phyloP scores from a whole-genome alignment of 1,139 yeast genomes.

The Kodamaea alishanica region DNA sequence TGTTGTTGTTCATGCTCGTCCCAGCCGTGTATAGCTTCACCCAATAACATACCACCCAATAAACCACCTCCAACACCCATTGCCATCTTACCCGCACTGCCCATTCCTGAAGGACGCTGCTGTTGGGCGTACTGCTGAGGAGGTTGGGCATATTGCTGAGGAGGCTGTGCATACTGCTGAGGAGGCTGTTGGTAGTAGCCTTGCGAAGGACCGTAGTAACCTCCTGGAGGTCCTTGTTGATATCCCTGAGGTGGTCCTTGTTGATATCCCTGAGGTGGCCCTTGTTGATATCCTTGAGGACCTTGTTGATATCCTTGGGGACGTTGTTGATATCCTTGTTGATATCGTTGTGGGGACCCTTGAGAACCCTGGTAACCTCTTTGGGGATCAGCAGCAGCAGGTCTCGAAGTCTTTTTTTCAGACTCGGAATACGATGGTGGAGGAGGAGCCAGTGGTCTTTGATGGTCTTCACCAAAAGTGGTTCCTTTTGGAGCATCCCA shows the following conservation, averaged over 20 bases:
- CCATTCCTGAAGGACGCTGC: conserved; percentile 12
- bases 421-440: conserved; percentile 30
- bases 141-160: conserved; percentile 14
- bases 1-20: conserved; percentile 22
- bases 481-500: conserved; percentile 86
- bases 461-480: conserved; percentile 24
- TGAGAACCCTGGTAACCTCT: conserved; percentile 21
- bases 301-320: conserved; percentile 17
- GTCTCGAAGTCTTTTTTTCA: conserved; percentile 11
- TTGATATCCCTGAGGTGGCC: conserved; percentile 15
- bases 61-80: conserved; percentile 82
- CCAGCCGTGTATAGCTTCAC: conserved; percentile 26
- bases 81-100: conserved; percentile 49
- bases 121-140: conserved; percentile 12
- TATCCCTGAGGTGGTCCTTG: conserved; percentile 18
- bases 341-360: conserved; percentile 19
- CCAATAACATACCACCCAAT: conserved; percentile 61
- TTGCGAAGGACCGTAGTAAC: conserved; percentile 12
- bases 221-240: conserved; percentile 12
- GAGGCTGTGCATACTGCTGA: conserved; percentile 18
- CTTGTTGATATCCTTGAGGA: conserved; percentile 16
- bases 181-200: conserved; percentile 21
- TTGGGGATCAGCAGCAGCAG: conserved; percentile 15
- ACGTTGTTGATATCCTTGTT: conserved; percentile 17
- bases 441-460: conserved; percentile 21